These are phyloP conservation scores for Perilla frutescens DNA, from an alignment of 257 asterid genomes.

Conservation along the genomic window DNA sequence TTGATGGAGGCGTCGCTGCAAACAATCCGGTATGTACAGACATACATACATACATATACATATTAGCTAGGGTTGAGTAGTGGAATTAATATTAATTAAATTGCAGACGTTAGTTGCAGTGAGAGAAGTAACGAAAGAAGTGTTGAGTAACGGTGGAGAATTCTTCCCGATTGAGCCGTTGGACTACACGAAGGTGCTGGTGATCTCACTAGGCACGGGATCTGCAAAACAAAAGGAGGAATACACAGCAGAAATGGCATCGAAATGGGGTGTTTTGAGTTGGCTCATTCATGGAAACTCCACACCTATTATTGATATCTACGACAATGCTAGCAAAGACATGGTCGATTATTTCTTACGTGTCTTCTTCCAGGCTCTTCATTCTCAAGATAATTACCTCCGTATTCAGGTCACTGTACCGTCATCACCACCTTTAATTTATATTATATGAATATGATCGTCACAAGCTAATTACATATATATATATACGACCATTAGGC, in stretches of 20 bases:
- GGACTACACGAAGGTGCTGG: conserved; percentile 46
- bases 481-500: conserved; percentile 34
- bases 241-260: conserved; percentile 51
- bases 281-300: conserved; percentile 54
- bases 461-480: too few relatives aligned
- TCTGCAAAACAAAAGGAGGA: conserved; percentile 41
- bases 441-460: too few relatives aligned
- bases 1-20: conserved; percentile 70
- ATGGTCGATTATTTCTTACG: conserved; percentile 51
- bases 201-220: conserved; percentile 65
- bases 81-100: too few relatives aligned
- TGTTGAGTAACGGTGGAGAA: conserved; percentile 34
- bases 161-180: conserved; percentile 44
- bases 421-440: neutral
- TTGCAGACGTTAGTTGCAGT: conserved; percentile 56
- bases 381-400: conserved; percentile 48
- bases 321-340: conserved; percentile 47
- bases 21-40: conserved; percentile 62
- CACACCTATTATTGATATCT: conserved; percentile 53
- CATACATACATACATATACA: neutral
- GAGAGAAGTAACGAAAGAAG: conserved; percentile 50
- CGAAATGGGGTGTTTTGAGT: conserved; percentile 57
- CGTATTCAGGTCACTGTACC: conserved; percentile 49
- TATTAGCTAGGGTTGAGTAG: too few relatives aligned
- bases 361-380: conserved; percentile 45